Percentiles rank a stretch among this genome's conserved stretches.
phyloP scores from a whole-genome alignment of 495 filamentous ascomycete species.

The Recurvomyces mirabilis region DNA sequence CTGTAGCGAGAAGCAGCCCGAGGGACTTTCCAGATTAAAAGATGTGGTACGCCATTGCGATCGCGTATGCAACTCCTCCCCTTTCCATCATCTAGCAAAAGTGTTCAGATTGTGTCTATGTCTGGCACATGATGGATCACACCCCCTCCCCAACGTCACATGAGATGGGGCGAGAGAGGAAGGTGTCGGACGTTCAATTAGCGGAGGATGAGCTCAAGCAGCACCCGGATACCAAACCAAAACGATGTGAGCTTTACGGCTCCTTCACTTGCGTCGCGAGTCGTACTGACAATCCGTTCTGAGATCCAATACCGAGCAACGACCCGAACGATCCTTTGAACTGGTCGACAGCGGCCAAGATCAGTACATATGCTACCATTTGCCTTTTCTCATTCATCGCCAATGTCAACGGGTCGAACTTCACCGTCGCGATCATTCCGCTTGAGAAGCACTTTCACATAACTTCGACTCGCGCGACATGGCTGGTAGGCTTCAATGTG shows the following conservation, averaged over 20 bases:
- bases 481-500: conserved; percentile 16
- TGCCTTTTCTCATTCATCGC: conserved; percentile 21
- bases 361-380: conserved; percentile 15
- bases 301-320: conserved; percentile 3
- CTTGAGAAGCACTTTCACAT: conserved; percentile 15
- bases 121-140: too few relatives aligned
- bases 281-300: neutral
- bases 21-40: too few relatives aligned
- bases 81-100: too few relatives aligned
- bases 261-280: too few relatives aligned
- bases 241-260: conserved; percentile 4
- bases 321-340: conserved; percentile 8
- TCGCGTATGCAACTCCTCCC: too few relatives aligned
- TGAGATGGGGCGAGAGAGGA: too few relatives aligned
- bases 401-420: conserved; percentile 18
- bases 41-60: too few relatives aligned
- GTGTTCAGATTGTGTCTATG: too few relatives aligned
- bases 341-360: conserved; percentile 9
- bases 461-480: conserved; percentile 9
- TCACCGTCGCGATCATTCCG: conserved; percentile 16
- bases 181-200: neutral
- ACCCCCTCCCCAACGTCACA: too few relatives aligned
- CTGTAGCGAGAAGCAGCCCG: too few relatives aligned
- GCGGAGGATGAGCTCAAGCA: conserved; percentile 7
- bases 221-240: neutral